Percentiles rank a stretch among this genome's conserved stretches.
Evolutionary conservation across 2,329 filamentous ascomycete species (phyloP).

Genomic region (Sarocladiaceae sp.): DNA sequence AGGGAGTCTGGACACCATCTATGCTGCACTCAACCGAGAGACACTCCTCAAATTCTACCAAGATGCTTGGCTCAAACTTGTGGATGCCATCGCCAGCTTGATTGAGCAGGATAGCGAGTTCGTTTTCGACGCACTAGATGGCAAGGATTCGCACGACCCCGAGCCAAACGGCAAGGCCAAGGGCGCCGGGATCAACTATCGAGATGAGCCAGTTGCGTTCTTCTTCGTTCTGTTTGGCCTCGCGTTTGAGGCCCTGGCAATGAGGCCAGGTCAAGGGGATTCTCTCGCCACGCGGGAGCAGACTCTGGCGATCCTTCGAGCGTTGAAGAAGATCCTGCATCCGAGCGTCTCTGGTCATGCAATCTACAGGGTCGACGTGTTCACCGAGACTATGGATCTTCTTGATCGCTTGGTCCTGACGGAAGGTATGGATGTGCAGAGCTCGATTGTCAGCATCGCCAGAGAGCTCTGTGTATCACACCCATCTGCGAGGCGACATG

Average conservation of each 20-base stretch:
- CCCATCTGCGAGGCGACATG: constrained; percentile 65
- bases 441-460: constrained; percentile 89
- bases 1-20: constrained; percentile 86
- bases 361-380: constrained; percentile 92
- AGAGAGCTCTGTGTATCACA: constrained; percentile 85
- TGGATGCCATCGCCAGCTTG: constrained; percentile 93
- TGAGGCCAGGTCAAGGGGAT: constrained; percentile 50
- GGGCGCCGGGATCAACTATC: constrained; percentile 85
- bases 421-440: constrained; percentile 81
- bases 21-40: constrained; percentile 89
- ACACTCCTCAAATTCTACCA: constrained; percentile 94
- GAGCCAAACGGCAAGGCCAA: constrained; percentile 48
- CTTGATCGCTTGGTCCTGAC: constrained; percentile 89
- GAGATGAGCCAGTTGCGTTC: constrained; percentile 95
- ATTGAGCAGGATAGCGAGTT: constrained; percentile 98
- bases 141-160: constrained; percentile 55
- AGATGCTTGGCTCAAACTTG: constrained; percentile 91
- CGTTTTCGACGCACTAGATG: constrained; percentile 93
- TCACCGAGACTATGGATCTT: constrained; percentile 94
- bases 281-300: constrained; percentile 66
- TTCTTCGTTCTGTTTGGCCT: constrained; percentile 98
- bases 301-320: constrained; percentile 80
- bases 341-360: constrained; percentile 93
- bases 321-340: constrained; percentile 88
- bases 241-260: constrained; percentile 90